Percentiles rank a stretch among this genome's conserved stretches.
These are phyloP conservation scores for Cladosporium cucumerinum DNA, from an alignment of 2,329 filamentous ascomycete genomes.

Conservation along the genomic window DNA sequence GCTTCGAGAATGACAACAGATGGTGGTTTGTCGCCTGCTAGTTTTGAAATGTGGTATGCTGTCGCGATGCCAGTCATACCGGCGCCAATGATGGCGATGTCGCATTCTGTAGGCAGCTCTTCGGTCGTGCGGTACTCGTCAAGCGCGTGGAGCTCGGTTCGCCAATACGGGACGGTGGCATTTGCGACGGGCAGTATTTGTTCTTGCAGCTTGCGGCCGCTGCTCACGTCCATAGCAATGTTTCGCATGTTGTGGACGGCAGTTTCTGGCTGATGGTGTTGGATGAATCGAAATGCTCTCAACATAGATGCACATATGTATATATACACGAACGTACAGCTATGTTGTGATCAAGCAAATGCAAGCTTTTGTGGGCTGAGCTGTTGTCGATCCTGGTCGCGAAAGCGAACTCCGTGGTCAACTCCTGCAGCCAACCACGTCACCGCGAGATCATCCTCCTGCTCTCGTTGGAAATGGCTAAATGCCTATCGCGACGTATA, in stretches of 20 bases:
- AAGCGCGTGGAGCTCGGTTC: constrained; percentile 39
- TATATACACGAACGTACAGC: not conserved
- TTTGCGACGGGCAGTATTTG: constrained; percentile 21
- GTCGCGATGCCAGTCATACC: constrained; percentile 27
- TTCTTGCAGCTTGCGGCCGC: not conserved
- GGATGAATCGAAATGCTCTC: no score
- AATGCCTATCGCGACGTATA: not conserved
- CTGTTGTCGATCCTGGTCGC: not conserved
- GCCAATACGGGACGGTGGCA: constrained; percentile 41
- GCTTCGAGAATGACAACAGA: constrained; percentile 29
- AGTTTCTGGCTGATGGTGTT: no score
- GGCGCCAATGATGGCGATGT: constrained; percentile 30
- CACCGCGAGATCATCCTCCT: not conserved
- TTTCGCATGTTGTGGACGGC: not conserved
- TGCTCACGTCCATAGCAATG: not conserved
- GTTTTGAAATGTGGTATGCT: constrained; percentile 23
- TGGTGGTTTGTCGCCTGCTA: not conserved
- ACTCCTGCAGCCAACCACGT: not conserved
- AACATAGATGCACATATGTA: not conserved
- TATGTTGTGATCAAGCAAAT: not conserved
- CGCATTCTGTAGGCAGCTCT: constrained; percentile 41
- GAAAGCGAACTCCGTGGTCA: not conserved
- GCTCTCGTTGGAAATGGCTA: not conserved
- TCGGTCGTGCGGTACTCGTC: constrained; percentile 61
- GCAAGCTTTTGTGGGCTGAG: not conserved